Conservation (phyloP, 73 alveolate species). For the Stentor coeruleus region DNA sequence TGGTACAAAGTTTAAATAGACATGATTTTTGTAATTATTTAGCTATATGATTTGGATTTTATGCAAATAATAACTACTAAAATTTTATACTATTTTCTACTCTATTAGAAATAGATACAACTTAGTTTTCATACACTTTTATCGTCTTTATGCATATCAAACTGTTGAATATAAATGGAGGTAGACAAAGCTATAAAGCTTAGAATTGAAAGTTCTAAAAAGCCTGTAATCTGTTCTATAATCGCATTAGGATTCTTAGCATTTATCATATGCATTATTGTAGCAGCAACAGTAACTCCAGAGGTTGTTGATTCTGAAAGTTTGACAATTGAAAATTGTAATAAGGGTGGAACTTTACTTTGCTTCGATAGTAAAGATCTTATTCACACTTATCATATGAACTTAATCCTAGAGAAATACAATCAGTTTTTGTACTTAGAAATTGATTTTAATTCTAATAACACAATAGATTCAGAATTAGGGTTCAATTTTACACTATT, state of each 20-base stretch:
- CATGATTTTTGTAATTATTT: neutral
- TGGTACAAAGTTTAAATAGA: neutral
- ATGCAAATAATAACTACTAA: neutral
- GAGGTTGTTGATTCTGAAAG: neutral
- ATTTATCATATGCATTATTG: neutral
- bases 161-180: neutral
- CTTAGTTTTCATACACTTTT: no score
- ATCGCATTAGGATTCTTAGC: neutral
- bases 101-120: neutral
- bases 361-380: neutral
- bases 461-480: neutral
- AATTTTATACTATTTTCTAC: neutral
- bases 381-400: no score
- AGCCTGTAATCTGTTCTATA: neutral
- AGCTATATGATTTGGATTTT: neutral
- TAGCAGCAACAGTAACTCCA: neutral
- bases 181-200: neutral
- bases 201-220: neutral
- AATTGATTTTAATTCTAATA: neutral
- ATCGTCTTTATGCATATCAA: no score
- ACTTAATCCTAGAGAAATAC: neutral
- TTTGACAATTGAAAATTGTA: neutral
- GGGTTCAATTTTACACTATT: neutral
- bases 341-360: no score
- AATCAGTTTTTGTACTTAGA: neutral